A percentile compares a stretch with the other conserved stretches of the same genome.
Evolutionary conservation across 2,329 filamentous ascomycete species (phyloP).

Genomic region (Ophiocordyceps australis): DNA sequence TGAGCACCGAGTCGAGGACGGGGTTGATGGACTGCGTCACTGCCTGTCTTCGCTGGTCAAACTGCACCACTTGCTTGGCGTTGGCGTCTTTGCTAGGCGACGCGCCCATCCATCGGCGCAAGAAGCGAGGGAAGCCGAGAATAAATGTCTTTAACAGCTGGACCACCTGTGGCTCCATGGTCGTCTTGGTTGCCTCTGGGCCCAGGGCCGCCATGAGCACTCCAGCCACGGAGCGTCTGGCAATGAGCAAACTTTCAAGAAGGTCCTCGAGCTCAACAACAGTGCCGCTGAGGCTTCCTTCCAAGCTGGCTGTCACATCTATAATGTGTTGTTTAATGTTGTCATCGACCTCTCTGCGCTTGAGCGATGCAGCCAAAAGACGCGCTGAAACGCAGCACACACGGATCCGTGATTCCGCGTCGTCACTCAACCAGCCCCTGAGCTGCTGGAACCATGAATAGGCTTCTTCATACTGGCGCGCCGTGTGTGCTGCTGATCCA

Average conservation of each 20-base stretch:
- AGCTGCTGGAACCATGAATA: conserved; percentile 34
- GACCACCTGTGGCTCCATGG: conserved; percentile 7
- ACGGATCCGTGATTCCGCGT: conserved; percentile 26
- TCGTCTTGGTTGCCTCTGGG: conserved; percentile 3
- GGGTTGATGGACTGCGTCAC: conserved; percentile 32
- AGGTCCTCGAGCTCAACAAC: conserved; percentile 41
- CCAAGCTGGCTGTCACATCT: conserved; percentile 33
- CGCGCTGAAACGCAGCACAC: conserved; percentile 35
- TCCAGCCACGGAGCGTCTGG: conserved; percentile 34
- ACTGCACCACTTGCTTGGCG: conserved; percentile 39
- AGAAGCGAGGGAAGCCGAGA: conserved; percentile 39
- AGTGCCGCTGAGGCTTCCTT: conserved; percentile 40
- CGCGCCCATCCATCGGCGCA: conserved; percentile 42
- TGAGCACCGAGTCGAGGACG: conserved; percentile 41
- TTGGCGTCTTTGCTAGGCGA: conserved; percentile 28
- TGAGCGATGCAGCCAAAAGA: conserved; percentile 34
- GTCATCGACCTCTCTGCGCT: conserved; percentile 16
- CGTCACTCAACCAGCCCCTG: conserved; percentile 15
- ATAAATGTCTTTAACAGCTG: conserved; percentile 35
- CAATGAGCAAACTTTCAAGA: conserved; percentile 33
- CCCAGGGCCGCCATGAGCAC: conserved; percentile 18
- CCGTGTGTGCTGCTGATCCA: conserved; percentile 26
- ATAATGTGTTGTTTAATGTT: conserved; percentile 22
- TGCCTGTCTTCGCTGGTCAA: conserved; percentile 39
- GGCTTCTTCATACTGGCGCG: conserved; percentile 28